A percentile compares a stretch with the other conserved stretches of the same genome.
Evolutionary conservation across 2,329 filamentous ascomycete species (phyloP).

Genomic region (Triangularia setosa): DNA sequence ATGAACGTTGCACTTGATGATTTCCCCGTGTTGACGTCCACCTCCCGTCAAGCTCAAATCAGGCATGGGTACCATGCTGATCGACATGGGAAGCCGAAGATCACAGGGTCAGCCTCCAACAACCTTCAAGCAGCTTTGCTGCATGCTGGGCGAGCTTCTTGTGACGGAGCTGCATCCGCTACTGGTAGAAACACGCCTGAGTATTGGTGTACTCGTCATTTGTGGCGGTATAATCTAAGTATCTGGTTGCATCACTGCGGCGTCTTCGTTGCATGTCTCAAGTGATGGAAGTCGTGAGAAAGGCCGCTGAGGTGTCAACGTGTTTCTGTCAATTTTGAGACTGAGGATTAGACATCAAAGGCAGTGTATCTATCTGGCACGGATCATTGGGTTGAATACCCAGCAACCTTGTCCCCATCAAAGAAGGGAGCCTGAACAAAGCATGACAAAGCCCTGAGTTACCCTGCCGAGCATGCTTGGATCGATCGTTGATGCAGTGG

Average conservation of each 20-base stretch:
- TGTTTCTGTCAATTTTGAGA: neutral
- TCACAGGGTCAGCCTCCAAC: neutral
- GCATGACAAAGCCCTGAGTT: neutral
- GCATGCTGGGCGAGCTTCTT: neutral
- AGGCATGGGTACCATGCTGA: constrained; percentile 6
- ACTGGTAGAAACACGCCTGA: neutral
- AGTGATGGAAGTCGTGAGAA: neutral
- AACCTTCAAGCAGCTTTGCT: neutral
- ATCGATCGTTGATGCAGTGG: neutral
- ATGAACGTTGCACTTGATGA: constrained; percentile 5
- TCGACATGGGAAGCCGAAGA: constrained; percentile 5
- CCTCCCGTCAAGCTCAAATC: neutral
- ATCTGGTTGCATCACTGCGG: neutral
- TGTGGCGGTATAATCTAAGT: neutral
- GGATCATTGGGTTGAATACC: neutral
- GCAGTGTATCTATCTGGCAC: too few species aligned
- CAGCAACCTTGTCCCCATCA: neutral
- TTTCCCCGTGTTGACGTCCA: neutral
- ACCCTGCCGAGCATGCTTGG: neutral
- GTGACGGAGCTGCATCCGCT: neutral
- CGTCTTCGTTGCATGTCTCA: neutral
- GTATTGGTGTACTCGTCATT: neutral
- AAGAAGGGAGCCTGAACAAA: neutral
- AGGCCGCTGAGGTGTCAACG: neutral
- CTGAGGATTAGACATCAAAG: too few species aligned